phyloP scores from a whole-genome alignment of 2,329 filamentous ascomycete species.

The Aspergillus awamori region DNA sequence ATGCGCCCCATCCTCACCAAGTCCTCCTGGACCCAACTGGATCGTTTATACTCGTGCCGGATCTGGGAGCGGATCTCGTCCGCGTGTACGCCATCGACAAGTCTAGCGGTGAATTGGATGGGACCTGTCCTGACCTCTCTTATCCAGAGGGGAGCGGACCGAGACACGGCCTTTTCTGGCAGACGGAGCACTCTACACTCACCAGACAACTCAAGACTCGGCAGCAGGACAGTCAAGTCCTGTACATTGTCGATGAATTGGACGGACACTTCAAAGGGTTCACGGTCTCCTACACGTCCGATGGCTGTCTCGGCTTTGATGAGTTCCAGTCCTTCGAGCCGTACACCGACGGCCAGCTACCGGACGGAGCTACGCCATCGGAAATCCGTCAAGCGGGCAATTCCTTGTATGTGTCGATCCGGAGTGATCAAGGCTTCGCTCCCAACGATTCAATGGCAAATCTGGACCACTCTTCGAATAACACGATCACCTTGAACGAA shows the following conservation, averaged over 20 bases:
- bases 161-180: conserved; percentile 64
- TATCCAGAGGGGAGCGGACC: conserved; percentile 62
- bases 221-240: conserved; percentile 16
- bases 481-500: conserved; percentile 59
- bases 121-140: conserved; percentile 46
- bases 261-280: conserved; percentile 56
- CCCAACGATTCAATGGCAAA: conserved; percentile 36
- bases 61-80: conserved; percentile 66
- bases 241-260: conserved; percentile 62
- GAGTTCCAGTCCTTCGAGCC: conserved; percentile 30
- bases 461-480: conserved; percentile 57
- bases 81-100: conserved; percentile 60
- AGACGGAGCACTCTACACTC: conserved; percentile 13
- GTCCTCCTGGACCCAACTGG: conserved; percentile 67
- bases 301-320: conserved; percentile 32
- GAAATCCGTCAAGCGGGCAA: conserved; percentile 30
- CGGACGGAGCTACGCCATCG: conserved; percentile 30
- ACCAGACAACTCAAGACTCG: conserved; percentile 5
- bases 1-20: conserved; percentile 65
- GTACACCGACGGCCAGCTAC: conserved; percentile 30
- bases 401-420: conserved; percentile 37
- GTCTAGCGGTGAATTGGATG: conserved; percentile 46
- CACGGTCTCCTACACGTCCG: conserved; percentile 31
- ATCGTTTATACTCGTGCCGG: conserved; percentile 65
- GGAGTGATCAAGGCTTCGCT: conserved; percentile 33